phyloP scores from a whole-genome alignment of 192 early-diverging fungal species.

The Haplosporangium gracile region DNA sequence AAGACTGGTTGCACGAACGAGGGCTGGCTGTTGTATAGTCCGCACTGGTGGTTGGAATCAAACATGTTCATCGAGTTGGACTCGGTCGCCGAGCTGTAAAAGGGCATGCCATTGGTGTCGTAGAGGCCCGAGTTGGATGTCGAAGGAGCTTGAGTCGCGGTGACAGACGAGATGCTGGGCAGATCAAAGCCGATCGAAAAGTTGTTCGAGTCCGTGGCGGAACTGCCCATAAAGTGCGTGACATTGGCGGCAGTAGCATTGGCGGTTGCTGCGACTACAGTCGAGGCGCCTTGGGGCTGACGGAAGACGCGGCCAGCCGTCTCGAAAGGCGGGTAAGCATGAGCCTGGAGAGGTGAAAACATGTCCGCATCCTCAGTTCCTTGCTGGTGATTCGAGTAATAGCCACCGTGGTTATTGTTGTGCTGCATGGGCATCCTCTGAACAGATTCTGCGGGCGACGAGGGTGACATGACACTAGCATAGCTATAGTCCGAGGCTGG shows the following conservation, averaged over 20 bases:
- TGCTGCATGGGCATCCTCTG: constrained; percentile 37
- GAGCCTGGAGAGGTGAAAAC: constrained; percentile 44
- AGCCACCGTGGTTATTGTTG: not conserved
- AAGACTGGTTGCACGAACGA: constrained; percentile 36
- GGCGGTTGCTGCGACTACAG: not conserved
- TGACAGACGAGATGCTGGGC: constrained; percentile 14
- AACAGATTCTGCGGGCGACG: constrained; percentile 46
- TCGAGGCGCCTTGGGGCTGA: constrained; percentile 7
- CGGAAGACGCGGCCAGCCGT: constrained; percentile 35
- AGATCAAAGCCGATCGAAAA: constrained; percentile 38
- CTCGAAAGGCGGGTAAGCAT: constrained; percentile 46
- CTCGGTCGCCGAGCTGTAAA: constrained; percentile 13
- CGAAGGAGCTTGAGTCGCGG: not conserved
- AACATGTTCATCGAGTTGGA: constrained; percentile 29
- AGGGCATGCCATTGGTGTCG: constrained; percentile 13
- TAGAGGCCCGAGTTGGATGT: constrained; percentile 3
- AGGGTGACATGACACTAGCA: constrained; percentile 47
- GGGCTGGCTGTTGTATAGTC: constrained; percentile 21
- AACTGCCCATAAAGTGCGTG: not conserved
- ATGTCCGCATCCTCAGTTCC: constrained; percentile 36
- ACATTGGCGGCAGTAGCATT: not conserved
- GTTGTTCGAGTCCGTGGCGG: not conserved
- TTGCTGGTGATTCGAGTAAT: constrained; percentile 14
- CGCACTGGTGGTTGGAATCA: constrained; percentile 23
- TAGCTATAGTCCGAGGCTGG: constrained; percentile 54